Conservation (phyloP, 139 green algal species). For the Chlorella sorokiniana region DNA sequence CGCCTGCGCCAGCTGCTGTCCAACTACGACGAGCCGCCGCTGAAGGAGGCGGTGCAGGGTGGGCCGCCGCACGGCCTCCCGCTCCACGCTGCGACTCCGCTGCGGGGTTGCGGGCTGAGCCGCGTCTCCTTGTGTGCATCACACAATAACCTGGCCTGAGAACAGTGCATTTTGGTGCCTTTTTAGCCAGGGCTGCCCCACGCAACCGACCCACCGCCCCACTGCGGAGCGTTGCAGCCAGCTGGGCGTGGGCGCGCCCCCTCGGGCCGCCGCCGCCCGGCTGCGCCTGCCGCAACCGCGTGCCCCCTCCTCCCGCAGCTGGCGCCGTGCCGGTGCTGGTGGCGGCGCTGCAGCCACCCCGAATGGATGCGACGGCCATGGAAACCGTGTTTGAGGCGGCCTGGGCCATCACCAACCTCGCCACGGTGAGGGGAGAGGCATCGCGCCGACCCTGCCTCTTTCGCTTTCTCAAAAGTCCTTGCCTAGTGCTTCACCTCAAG, state of each 20-base stretch:
- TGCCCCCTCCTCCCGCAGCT: constrained; percentile 5
- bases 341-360: constrained; percentile 37
- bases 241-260: background rate
- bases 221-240: background rate
- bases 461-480: background rate
- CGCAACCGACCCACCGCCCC: background rate
- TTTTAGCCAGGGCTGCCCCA: background rate
- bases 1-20: constrained; percentile 37
- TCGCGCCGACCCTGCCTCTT: background rate
- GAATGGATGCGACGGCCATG: constrained; percentile 11
- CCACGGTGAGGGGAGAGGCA: constrained; percentile 23
- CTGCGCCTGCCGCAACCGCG: constrained; percentile 13
- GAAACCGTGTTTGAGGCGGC: constrained; percentile 54
- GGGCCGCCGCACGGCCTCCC: no score
- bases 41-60: constrained; percentile 22
- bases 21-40: constrained; percentile 29
- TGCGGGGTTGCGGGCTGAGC: no score
- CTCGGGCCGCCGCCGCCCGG: background rate
- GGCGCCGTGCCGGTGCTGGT: constrained; percentile 40
- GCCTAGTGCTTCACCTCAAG: no score
- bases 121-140: no score
- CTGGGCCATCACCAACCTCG: constrained; percentile 56
- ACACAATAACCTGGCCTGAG: no score
- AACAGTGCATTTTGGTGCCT: no score
- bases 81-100: no score